Evolutionary conservation across 106 monocot genomes (phyloP).

Genomic region (Dendrobium officinale): DNA sequence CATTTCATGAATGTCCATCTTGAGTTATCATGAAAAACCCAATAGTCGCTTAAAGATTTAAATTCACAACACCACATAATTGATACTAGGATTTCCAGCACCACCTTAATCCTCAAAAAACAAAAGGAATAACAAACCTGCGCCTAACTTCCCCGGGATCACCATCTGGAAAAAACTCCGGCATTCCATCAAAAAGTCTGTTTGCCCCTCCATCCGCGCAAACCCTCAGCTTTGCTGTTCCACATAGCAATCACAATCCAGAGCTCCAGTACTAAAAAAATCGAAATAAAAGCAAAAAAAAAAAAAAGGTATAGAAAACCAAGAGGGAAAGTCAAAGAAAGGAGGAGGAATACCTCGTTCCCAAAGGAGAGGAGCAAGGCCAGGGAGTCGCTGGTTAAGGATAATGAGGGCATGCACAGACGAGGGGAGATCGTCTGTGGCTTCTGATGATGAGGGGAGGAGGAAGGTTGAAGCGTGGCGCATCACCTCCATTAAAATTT

Average conservation of each 20-base stretch:
- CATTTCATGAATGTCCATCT: not conserved
- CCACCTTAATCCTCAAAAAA: not conserved
- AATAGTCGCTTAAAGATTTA: not conserved
- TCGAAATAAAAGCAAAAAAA: conserved; percentile 9
- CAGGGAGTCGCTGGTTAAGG: conserved; percentile 83
- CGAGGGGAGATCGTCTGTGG: conserved; percentile 5
- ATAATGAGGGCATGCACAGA: conserved; percentile 55
- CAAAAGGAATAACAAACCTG: conserved; percentile 24
- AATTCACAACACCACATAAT: not conserved
- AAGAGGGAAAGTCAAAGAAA: not conserved
- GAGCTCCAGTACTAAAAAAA: not conserved
- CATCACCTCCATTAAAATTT: conserved; percentile 44
- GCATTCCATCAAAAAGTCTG: conserved; percentile 80
- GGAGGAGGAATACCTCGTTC: conserved; percentile 32
- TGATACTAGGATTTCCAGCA: not conserved
- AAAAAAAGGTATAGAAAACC: not conserved
- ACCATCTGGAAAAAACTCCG: conserved; percentile 56
- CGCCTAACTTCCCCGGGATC: conserved; percentile 53
- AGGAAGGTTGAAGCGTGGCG: conserved; percentile 62
- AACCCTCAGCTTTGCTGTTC: conserved; percentile 70
- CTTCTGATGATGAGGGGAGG: conserved; percentile 27
- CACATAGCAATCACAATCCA: conserved; percentile 9
- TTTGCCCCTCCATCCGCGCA: conserved; percentile 99
- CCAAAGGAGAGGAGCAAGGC: conserved; percentile 79
- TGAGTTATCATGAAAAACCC: not conserved